Evolutionary conservation across 2,329 filamentous ascomycete species (phyloP).

Genomic region (Thielaviopsis cerberus): DNA sequence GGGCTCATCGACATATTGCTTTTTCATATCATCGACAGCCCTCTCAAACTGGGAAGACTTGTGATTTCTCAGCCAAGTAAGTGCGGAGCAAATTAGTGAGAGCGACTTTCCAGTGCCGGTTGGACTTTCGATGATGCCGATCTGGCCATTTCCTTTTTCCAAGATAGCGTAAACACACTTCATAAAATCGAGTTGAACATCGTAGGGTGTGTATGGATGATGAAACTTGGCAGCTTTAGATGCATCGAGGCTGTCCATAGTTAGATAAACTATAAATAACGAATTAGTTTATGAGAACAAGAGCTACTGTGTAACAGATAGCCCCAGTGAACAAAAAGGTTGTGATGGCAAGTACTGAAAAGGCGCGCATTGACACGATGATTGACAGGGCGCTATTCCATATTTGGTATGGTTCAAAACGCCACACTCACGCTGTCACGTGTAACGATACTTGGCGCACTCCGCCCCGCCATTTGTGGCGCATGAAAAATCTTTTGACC

Average conservation of each 20-base stretch:
- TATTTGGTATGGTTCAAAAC: not conserved
- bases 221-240: slow-evolving; percentile 42
- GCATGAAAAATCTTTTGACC: not conserved
- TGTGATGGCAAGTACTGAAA: not conserved
- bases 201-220: slow-evolving; percentile 74
- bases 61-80: slow-evolving; percentile 80
- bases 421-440: slow-evolving; percentile 6
- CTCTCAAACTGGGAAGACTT: slow-evolving; percentile 43
- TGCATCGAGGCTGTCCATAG: not conserved
- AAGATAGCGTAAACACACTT: slow-evolving; percentile 60
- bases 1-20: slow-evolving; percentile 46
- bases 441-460: not conserved
- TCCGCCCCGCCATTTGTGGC: not conserved
- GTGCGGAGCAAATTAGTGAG: slow-evolving; percentile 70
- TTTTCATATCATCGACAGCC: slow-evolving; percentile 26
- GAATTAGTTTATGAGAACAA: not conserved
- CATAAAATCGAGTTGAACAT: slow-evolving; percentile 82
- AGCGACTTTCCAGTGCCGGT: slow-evolving; percentile 84
- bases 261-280: not conserved
- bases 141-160: slow-evolving; percentile 48
- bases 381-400: not conserved
- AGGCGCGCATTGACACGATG: not conserved
- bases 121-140: slow-evolving; percentile 85
- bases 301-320: no score
- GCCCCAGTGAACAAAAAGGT: no score